Base-by-base conservation (phyloP, 139 green algal genomes). In the Klebsormidium nitens region DNA sequence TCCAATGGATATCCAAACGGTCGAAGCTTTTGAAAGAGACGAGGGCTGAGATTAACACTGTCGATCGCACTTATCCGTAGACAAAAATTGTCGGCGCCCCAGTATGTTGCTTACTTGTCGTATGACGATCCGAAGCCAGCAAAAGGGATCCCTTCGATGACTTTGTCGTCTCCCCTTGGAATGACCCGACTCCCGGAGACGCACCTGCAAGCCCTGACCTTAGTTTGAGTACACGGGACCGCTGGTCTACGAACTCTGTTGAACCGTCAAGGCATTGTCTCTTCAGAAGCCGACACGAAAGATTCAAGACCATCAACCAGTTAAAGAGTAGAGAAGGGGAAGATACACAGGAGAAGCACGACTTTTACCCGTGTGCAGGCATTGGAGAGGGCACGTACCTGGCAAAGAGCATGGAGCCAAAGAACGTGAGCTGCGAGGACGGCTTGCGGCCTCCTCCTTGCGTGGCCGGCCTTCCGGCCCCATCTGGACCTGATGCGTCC, bases 331-430 rank as follows among this genome's bases (percentile, higher is more conserved):
- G 63, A 29, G 3, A 59, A 67, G n/a, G 26, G 39, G 39, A 69
- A 19, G 60, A 57, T 6, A 62, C 8, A 59, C 6, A 63, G 4
- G n/a, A 32, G 35, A 32, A 14, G 50, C 26, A 11, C 34, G 50
- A 60, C n/a, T n/a, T n/a, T n/a, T n/a, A n/a, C n/a, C n/a, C n/a
- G n/a, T n/a, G n/a, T n/a, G n/a, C n/a, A n/a, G n/a, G n/a, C n/a
- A n/a, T n/a, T n/a, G 50, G 4, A 29, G 34, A 31, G 19, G 23
- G 50, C 3, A 49, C 63, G 17, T 67, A 70, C 60, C 69, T 67
- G 23, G 36, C 37, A 35, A 76, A 76, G 35, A 76, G 69, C 69
- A 76, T 75, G 5, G 69, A 76, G 23, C 69, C 59, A 28, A 76
- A 36, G 31, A 61, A 69, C 2, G 69, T 76, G 59, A 74, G 36